phyloP scores from a whole-genome alignment of 73 alveolate genomes.

The Uronychia binucleata region DNA sequence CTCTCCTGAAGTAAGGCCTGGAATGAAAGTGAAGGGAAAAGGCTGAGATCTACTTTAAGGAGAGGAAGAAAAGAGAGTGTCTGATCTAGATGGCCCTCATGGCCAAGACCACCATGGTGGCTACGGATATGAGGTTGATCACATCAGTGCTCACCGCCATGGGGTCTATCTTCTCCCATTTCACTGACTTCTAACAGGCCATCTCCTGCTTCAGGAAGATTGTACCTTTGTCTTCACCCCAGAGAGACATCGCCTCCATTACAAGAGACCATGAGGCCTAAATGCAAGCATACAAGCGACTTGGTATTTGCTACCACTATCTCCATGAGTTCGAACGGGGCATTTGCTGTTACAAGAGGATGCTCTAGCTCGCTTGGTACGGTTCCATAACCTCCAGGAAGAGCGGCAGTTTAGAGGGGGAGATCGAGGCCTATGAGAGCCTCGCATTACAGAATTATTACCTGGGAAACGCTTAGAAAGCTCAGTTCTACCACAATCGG shows the following conservation, averaged over 20 bases:
- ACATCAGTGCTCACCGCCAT: neutral
- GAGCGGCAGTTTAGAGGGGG: neutral
- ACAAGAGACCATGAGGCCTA: neutral
- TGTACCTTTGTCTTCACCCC: neutral
- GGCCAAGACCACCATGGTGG: neutral
- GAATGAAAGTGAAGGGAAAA: neutral
- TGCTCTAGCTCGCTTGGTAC: neutral
- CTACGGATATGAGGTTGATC: neutral
- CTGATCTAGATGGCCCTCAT: neutral
- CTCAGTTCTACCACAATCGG: neutral
- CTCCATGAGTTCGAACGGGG: neutral
- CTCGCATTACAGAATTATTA: neutral
- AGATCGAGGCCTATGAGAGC: neutral
- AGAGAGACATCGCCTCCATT: neutral
- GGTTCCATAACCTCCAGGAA: neutral
- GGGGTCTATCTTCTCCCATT: neutral
- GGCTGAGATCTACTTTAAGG: neutral
- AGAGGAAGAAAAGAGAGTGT: neutral
- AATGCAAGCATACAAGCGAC: neutral
- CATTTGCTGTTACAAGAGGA: neutral
- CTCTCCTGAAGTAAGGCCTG: neutral
- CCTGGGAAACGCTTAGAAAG: neutral
- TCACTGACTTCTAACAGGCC: neutral
- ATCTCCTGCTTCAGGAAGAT: neutral
- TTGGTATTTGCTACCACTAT: neutral